phyloP scores from a whole-genome alignment of 495 filamentous ascomycete genomes.

The Xylaria grammica region DNA sequence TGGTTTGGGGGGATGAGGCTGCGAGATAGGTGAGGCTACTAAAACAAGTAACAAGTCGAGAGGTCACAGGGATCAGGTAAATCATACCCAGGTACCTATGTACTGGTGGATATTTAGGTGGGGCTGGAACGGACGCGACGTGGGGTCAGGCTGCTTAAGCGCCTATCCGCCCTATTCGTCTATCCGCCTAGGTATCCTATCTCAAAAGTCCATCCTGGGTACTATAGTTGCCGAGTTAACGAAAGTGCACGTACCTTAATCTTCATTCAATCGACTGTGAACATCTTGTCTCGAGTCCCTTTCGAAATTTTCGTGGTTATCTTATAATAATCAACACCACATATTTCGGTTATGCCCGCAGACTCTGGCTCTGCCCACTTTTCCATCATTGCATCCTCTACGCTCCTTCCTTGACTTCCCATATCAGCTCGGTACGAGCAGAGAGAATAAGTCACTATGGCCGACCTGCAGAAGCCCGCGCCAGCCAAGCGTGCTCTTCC shows the following conservation, averaged over 20 bases:
- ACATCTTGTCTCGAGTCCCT: background rate
- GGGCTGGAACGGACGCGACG: slow-evolving; percentile 6
- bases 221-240: slow-evolving; percentile 18
- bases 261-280: background rate
- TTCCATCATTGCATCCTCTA: background rate
- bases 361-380: too few relatives aligned
- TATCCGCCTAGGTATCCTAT: background rate
- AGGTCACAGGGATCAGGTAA: slow-evolving; percentile 6
- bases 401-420: background rate
- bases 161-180: background rate
- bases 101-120: background rate
- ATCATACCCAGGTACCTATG: background rate
- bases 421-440: background rate
- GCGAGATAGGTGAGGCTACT: slow-evolving; percentile 7
- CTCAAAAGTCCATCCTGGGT: background rate
- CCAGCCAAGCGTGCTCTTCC: slow-evolving; percentile 65
- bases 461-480: slow-evolving; percentile 25
- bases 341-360: too few relatives aligned
- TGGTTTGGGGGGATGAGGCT: slow-evolving; percentile 1
- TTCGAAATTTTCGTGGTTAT: too few relatives aligned
- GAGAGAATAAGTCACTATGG: slow-evolving; percentile 24
- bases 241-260: background rate
- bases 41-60: background rate
- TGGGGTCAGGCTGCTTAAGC: background rate
- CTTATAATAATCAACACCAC: too few relatives aligned